Base-by-base conservation (phyloP, 257 asterid species). In the Echium plantagineum region DNA sequence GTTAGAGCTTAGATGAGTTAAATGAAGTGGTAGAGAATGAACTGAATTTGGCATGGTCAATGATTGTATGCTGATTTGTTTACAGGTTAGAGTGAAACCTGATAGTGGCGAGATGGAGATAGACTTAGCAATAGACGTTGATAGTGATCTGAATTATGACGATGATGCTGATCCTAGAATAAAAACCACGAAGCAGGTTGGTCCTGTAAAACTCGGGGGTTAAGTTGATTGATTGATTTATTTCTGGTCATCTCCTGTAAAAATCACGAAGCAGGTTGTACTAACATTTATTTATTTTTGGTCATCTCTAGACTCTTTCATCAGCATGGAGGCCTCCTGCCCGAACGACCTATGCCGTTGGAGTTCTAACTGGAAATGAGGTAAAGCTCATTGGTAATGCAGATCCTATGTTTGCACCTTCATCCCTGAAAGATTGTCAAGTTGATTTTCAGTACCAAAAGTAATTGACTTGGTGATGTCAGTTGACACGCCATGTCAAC, bases 51-150 rank as follows among this genome's bases (percentile, higher is more conserved):
- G 17, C 15, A 48, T 21, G 5, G 55, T 68, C 52, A 64, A 52
- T 73, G 28, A 35, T 35, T 35, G 47, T 35, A 7, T 46, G 60
- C 13, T 59, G 61, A 62, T 21, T 13, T 71, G 21, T 51, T 61
- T 64, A 72, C 74, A 88, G 98, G 95, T 91, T 66, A 82, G 96
- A 73, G 82, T 91, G 81, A 85, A 80, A 60, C 76, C 82, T 21
- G 60, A 52, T 63, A 76, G 80, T 67, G 57, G 71, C 55, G 86
- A 88, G 64, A 32, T 91, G 72, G 94, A 91, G 79, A 62, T 91
- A 67, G 98, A 91, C 77, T 66, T 91, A 78, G 46, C 85, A 15
- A 51, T 91, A 64, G 94, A 88, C 60, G 67, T 74, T 5, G 75
- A 82, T 60, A 84, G 49, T 42, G 49, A 94, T 58, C 72, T 65